Evolutionary conservation across 495 filamentous ascomycete species (phyloP), one percentile per base, ranked within the genome.

Genomic region (Cryomyces minteri): DNA sequence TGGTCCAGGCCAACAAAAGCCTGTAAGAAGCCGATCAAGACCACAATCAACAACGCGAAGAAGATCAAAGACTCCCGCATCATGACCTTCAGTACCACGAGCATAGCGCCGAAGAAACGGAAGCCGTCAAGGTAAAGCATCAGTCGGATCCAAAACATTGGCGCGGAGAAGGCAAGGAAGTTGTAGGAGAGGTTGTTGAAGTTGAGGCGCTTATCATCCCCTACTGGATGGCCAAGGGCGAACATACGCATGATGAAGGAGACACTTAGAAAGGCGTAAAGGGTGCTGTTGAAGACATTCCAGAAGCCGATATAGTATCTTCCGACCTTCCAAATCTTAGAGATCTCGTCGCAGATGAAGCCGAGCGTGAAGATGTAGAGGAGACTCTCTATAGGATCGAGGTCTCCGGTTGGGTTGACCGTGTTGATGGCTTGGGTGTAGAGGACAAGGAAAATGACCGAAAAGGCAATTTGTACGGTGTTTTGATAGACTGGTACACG

Each of bases 1-100:
- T 84, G 77, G 52, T 94, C 88, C 67, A 98, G 73, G 2, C 92
- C 90, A n/a, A 93, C 70, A 49, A 98, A 98, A 0, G 82, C 86
- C 63, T 98, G 90, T 42, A 94, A 68, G 63, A 98, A 98, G 12
- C 90, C 90, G 39, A 88, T 61, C 40, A 93, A 64, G 43, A 98
- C 80, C 42, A 95, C 77, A 42, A 79, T 64, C 5, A 98, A 73
- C n/a, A 98, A 71, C 5, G 87, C 84, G 54, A 98, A 98, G 70
- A 98, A 98, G 51, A 96, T 95, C 44, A 98, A 63, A 46, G 84
- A 92, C 58, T 98, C 90, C 54, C 88, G 85, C 90, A 98, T 96
- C 92, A 98, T 96, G 43, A 96, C 87, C 55, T 94, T 87, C 32
- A 98, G 66, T 4, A 98, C 84, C 6, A 96, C 88, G 32, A 98